Conservation (phyloP, 768 basidiomycete genomes). For the Collybia sp. region DNA sequence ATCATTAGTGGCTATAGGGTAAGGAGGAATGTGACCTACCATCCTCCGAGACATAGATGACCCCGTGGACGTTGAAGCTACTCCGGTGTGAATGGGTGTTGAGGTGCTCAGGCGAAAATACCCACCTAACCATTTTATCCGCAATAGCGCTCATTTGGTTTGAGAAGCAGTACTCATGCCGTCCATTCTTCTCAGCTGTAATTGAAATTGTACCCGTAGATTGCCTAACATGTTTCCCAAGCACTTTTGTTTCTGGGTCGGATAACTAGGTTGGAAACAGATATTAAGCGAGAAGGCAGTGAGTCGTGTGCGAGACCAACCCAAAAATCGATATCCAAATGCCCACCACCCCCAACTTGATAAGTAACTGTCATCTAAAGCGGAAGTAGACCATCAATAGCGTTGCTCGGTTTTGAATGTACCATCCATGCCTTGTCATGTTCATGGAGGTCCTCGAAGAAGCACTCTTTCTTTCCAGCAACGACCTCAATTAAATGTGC, state of each 20-base stretch:
- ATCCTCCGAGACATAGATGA: conserved; percentile 90
- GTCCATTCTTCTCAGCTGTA: conserved; percentile 83
- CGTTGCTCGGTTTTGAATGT: background rate
- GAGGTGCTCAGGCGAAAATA: conserved; percentile 5
- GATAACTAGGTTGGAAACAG: conserved; percentile 49
- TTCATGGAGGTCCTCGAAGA: conserved; percentile 90
- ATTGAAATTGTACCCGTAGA: conserved; percentile 87
- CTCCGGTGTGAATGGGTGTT: no score
- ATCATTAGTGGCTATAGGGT: background rate
- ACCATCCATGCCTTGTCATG: conserved; percentile 71
- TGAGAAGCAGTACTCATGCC: conserved; percentile 96
- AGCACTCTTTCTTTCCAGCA: conserved; percentile 87
- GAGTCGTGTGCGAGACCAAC: conserved; percentile 32
- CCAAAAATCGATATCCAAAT: conserved; percentile 97
- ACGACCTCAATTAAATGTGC: conserved; percentile 72
- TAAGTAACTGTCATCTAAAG: conserved; percentile 97
- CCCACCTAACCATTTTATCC: conserved; percentile 91
- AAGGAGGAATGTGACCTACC: conserved; percentile 37
- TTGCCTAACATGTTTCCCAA: conserved; percentile 81
- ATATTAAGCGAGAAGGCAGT: no score
- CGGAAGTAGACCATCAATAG: conserved; percentile 2
- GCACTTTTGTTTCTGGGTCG: conserved; percentile 62
- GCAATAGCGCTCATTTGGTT: conserved; percentile 98
- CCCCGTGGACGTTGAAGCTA: conserved; percentile 98
- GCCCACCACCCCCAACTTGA: conserved; percentile 96